Percentiles rank a stretch among this genome's conserved stretches.
These are phyloP conservation scores for Coniferiporia sulphurascens DNA, from an alignment of 1,284 basidiomycete genomes.

Conservation along the genomic window DNA sequence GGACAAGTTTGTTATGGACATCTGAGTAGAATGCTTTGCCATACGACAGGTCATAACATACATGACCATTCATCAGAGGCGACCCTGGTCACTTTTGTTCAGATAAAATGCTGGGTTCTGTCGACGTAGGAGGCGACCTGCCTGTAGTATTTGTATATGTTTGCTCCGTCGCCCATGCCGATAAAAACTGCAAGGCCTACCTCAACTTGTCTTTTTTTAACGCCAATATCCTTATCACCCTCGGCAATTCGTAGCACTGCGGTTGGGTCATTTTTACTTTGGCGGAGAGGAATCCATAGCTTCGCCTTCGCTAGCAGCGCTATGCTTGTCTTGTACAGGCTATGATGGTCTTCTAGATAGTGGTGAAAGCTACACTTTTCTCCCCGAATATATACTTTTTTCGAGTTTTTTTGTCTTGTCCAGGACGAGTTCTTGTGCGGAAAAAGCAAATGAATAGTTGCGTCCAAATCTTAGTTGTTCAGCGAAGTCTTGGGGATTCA, in stretches of 20 bases:
- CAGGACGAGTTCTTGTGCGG: background rate
- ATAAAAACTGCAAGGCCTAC: background rate
- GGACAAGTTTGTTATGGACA: too few relatives aligned
- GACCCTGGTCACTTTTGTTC: too few relatives aligned
- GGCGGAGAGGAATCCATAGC: slow-evolving; percentile 29
- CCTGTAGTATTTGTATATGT: background rate
- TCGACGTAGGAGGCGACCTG: too few relatives aligned
- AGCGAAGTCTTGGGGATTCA: background rate
- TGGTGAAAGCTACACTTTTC: slow-evolving; percentile 33
- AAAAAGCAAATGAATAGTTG: too few relatives aligned
- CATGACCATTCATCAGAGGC: too few relatives aligned
- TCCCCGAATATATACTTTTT: slow-evolving; percentile 1
- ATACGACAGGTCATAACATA: too few relatives aligned
- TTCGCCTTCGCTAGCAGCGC: slow-evolving; percentile 40
- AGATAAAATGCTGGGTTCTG: too few relatives aligned
- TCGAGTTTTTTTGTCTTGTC: background rate
- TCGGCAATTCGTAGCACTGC: slow-evolving; percentile 15
- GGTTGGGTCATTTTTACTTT: slow-evolving; percentile 28
- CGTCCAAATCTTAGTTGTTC: background rate
- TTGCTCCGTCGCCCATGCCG: background rate
- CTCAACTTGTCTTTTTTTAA: background rate
- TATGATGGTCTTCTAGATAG: slow-evolving; percentile 40
- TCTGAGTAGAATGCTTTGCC: too few relatives aligned
- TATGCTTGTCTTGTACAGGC: slow-evolving; percentile 28
- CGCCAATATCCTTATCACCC: slow-evolving; percentile 30